Conservation (phyloP, 2,329 filamentous ascomycete genomes). For the Chaetomiaceae sp. region DNA sequence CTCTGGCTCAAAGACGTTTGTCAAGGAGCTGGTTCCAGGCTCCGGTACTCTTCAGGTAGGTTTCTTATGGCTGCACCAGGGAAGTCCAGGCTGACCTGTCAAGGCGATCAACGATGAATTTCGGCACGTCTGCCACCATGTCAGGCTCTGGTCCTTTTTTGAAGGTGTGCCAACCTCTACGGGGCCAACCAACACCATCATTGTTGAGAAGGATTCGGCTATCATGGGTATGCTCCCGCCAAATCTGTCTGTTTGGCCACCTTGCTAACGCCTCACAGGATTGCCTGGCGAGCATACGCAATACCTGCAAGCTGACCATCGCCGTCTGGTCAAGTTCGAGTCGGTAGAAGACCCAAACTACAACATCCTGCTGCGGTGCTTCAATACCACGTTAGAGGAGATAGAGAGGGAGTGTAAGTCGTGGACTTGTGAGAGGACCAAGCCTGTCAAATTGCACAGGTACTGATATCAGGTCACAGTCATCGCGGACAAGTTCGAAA, state of each 20-base stretch:
- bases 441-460: too few relatives aligned
- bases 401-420: constrained; percentile 13
- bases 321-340: constrained; percentile 28
- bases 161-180: constrained; percentile 26
- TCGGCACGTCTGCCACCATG: constrained; percentile 24
- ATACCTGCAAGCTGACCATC: constrained; percentile 28
- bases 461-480: too few relatives aligned
- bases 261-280: constrained; percentile 11
- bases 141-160: constrained; percentile 29
- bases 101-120: constrained; percentile 31
- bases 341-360: constrained; percentile 25
- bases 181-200: constrained; percentile 15
- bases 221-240: constrained; percentile 13
- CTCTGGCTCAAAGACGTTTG: constrained; percentile 25
- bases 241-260: background rate
- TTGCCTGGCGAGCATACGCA: constrained; percentile 24
- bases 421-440: too few relatives aligned
- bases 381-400: constrained; percentile 23
- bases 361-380: constrained; percentile 20
- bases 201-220: constrained; percentile 30
- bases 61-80: background rate
- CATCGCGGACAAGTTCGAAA: constrained; percentile 13
- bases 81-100: constrained; percentile 1
- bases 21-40: constrained; percentile 25
- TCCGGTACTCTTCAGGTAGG: constrained; percentile 12